Conservation (phyloP, 805 yeast species). For the Wickerhamiella cacticola region DNA sequence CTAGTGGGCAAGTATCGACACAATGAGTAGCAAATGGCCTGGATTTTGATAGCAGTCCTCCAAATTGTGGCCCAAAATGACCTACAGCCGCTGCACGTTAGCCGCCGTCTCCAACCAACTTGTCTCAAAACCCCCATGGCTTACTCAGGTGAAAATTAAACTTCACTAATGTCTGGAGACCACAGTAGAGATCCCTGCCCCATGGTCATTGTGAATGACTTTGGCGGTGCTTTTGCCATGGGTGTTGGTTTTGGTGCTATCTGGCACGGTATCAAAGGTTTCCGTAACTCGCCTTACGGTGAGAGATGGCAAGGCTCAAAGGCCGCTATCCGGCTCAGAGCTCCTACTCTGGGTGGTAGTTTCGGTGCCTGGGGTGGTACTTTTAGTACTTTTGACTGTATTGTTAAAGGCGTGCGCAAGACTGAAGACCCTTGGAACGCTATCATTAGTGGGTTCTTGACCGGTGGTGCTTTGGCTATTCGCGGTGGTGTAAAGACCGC, state of each 20-base stretch:
- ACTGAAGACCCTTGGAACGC: slow-evolving; percentile 99
- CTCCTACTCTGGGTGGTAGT: slow-evolving; percentile 97
- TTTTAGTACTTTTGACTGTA: slow-evolving; percentile 90
- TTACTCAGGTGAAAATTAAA: slow-evolving; percentile 10
- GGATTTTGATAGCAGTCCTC: not conserved
- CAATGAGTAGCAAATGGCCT: not conserved
- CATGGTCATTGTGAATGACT: slow-evolving; percentile 85
- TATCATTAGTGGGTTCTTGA: slow-evolving; percentile 92
- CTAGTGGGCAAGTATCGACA: too few relatives aligned
- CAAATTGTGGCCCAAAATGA: too few relatives aligned
- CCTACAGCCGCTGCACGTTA: too few relatives aligned
- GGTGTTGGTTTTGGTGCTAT: slow-evolving; percentile 97
- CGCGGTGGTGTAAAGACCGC: slow-evolving; percentile 99
- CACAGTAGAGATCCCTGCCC: slow-evolving; percentile 99
- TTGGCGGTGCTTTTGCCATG: slow-evolving; percentile 99
- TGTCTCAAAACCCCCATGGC: not conserved
- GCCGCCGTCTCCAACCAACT: too few relatives aligned
- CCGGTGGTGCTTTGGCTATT: slow-evolving; percentile 94
- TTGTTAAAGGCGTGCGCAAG: slow-evolving; percentile 87
- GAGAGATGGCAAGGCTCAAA: slow-evolving; percentile 86
- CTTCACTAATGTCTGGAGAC: slow-evolving; percentile 43
- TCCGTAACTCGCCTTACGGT: slow-evolving; percentile 91
- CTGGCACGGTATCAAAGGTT: slow-evolving; percentile 99
- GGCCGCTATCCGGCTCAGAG: slow-evolving; percentile 86
- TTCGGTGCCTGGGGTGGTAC: slow-evolving; percentile 99